These are phyloP conservation scores for Cordyceps fumosorosea DNA, from an alignment of 2,329 filamentous ascomycete species.

Conservation along the genomic window DNA sequence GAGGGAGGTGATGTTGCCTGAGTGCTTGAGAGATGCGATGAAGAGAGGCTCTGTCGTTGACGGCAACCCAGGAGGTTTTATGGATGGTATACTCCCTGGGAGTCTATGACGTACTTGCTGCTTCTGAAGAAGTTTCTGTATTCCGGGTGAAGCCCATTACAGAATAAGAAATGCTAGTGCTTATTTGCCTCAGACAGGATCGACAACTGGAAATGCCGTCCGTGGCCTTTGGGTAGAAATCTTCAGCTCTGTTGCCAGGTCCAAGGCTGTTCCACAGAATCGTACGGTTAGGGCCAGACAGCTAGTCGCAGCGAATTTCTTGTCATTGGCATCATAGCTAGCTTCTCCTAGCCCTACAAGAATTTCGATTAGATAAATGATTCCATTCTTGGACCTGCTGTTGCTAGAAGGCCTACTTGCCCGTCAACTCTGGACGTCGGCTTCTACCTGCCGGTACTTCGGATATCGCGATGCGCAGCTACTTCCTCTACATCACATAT, in stretches of 20 bases:
- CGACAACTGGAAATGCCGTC: background rate
- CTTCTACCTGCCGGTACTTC: background rate
- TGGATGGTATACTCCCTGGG: background rate
- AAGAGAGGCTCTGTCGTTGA: background rate
- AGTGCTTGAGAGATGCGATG: background rate
- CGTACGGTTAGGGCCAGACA: background rate
- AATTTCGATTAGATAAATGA: background rate
- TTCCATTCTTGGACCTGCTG: background rate
- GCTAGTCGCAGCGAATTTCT: background rate
- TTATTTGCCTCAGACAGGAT: slow-evolving; percentile 1
- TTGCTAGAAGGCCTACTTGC: background rate
- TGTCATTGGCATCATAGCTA: background rate
- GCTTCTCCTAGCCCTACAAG: background rate
- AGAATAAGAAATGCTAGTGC: background rate
- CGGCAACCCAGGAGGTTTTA: background rate
- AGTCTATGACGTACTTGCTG: background rate
- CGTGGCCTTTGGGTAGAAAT: background rate
- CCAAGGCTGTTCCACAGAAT: background rate
- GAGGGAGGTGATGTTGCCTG: background rate
- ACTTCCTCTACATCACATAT: background rate
- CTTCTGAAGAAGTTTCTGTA: background rate
- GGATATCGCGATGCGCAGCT: too few relatives aligned
- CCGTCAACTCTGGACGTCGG: background rate
- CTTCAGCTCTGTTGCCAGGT: background rate
- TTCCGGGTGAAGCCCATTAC: background rate